Base-by-base conservation (phyloP, 495 filamentous ascomycete genomes). In the Entonaema liquescens region DNA sequence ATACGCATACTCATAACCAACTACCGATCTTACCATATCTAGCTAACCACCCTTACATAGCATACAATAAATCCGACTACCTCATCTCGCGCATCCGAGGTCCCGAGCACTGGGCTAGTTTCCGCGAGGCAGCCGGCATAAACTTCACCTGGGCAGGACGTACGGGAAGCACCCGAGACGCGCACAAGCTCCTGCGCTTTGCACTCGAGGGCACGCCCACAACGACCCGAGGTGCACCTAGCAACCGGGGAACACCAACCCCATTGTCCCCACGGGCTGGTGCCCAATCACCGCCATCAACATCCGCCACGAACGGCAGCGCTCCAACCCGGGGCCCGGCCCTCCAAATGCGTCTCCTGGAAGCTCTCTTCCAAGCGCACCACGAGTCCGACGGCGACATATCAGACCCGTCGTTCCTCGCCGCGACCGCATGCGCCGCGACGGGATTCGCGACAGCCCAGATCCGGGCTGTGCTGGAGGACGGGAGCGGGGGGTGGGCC, bases 341-440 rank as follows among this genome's bases (percentile, higher is more conserved):
- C 3, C 68, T 89, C 26, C 90, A 93, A 76, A 86, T 86, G 1
- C 79, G 81, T 12, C 84, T 93, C 31, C 86, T 93, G 5, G 86
- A 90, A 71, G 82, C 88, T 67, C 77, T 95, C 17, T 92, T 93
- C 79, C 77, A 75, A 23, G 84, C 83, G 5, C 91, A 92, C 73
- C 94, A 95, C 70, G 89, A 93, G 75, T 82, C 88, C 2, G 89
- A 90, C 74, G 81, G 85, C 70, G 94, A 97, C 73, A 88, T 95
- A 44, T 95, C 92, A 0, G 84, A 87, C 74, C 80, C 78, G 25
- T 80, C 78, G 2, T 85, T 90, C 26, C 82, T 97, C 55, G 50
- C 84, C 3, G 77, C 83, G 28, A 84, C 87, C 3, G 91, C 82
- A 5, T 81, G 86, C 3, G 80, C 79, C 61, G 88, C 87, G 1